Evolutionary conservation across 78 protist genomes (phyloP), one percentile per base, ranked within the genome.

Genomic region (Isochrysis galbana): DNA sequence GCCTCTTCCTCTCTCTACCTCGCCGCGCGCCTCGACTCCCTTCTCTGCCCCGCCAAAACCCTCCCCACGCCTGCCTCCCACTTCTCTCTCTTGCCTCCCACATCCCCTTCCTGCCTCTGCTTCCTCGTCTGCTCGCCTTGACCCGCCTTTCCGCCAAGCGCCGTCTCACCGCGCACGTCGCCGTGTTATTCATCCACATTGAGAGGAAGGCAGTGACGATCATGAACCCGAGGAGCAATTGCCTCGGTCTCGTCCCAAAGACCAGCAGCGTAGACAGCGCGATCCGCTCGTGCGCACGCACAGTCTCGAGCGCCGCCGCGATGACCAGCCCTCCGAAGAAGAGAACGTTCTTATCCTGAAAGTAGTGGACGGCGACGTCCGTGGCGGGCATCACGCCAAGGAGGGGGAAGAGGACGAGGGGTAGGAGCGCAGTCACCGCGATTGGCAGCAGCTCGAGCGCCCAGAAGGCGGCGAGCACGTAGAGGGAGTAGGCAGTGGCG

Each of bases 141-240:
- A n/a, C n/a, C n/a, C n/a, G n/a, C n/a, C n/a, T n/a, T 19, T 17
- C 84, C 17, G 10, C 84, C n/a, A 14, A 38, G 38, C 42, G n/a
- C n/a, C n/a, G n/a, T n/a, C n/a, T n/a, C 88, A 82, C 26, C 41
- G 70, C 70, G 11, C 51, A 26, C 26, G 78, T 54, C 38, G 78
- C 91, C 19, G 92, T 89, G 84, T 89, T 89, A 2, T 72, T 48
- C 44, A 89, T 72, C 32, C 83, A 61, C 22, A 74, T 70, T 23
- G 92, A 89, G 34, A 89, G 83, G 67, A 89, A 44, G 38, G 78
- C 74, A 7, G 92, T 69, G 17, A 84, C 0, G 51, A 7, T 0
- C 83, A 72, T 44, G 92, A 89, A 89, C 44, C 92, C 92, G 34
- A 89, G 78, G 14, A 89, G 61, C 10, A 89, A 44, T 36, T 34